These are phyloP conservation scores for Kentomonas sorsogonicus DNA, from an alignment of 208 protist genomes.

Conservation along the genomic window DNA sequence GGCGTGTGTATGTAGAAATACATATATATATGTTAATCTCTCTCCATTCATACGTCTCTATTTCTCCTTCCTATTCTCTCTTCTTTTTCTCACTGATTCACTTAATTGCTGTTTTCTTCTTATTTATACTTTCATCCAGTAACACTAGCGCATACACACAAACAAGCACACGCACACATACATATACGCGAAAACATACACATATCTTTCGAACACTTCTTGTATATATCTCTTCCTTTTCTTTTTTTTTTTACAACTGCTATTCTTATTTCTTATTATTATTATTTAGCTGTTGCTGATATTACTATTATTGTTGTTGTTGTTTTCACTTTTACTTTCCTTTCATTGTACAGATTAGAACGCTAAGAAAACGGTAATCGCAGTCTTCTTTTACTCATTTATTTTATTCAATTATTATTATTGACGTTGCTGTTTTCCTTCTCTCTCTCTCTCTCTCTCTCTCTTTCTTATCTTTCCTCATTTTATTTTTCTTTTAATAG, in stretches of 20 bases:
- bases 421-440: neutral
- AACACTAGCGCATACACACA: no score
- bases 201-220: no score
- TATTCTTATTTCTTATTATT: neutral
- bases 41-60: neutral
- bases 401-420: slow-evolving; percentile 9
- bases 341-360: no score
- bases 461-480: neutral
- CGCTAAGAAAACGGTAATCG: no score
- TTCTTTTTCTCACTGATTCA: neutral
- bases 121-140: no score
- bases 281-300: neutral
- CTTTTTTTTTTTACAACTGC: slow-evolving; percentile 2
- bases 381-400: no score
- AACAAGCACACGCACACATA: no score
- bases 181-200: no score
- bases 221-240: no score
- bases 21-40: no score
- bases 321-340: no score
- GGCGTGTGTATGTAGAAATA: no score
- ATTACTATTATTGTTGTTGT: neutral
- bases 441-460: neutral
- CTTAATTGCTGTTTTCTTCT: slow-evolving; percentile 4
- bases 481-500: neutral
- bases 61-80: neutral